Evolutionary conservation across 2,329 filamentous ascomycete genomes (phyloP).

Genomic region (Scortechinia acanthostroma): DNA sequence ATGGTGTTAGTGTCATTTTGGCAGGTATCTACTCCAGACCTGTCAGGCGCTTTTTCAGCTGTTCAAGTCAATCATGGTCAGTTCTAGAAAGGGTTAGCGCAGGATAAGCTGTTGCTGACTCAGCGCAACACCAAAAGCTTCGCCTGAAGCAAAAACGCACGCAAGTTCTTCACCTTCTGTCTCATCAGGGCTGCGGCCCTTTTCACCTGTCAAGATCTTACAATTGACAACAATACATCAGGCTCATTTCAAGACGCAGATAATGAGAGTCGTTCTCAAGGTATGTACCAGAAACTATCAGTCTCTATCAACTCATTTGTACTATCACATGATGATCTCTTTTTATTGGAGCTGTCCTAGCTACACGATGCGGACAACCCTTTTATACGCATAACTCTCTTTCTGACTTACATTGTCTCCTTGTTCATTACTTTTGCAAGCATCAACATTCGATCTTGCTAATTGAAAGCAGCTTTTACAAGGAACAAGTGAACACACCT

Average conservation of each 20-base stretch:
- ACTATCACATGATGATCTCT: conserved; percentile 33
- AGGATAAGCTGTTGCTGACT: no score
- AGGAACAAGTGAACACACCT: not conserved
- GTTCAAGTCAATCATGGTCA: no score
- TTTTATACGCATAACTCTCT: conserved; percentile 21
- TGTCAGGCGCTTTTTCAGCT: no score
- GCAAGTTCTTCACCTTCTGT: not conserved
- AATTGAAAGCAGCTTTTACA: not conserved
- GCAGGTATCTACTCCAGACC: no score
- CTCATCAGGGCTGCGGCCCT: not conserved
- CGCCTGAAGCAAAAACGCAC: no score
- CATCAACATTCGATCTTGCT: conserved; percentile 2
- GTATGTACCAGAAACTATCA: no score
- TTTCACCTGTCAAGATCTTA: not conserved
- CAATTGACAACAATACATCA: no score
- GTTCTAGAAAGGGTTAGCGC: no score
- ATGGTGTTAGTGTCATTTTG: no score
- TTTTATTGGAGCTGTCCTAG: conserved; percentile 52
- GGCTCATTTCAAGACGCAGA: no score
- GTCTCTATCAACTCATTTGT: no score
- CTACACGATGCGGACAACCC: conserved; percentile 29
- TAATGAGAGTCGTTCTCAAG: not conserved
- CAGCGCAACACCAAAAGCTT: no score
- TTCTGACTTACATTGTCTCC: conserved; percentile 7
- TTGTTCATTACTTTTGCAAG: conserved; percentile 3